Percentiles rank a stretch among this genome's conserved stretches.
phyloP scores from a whole-genome alignment of 257 asterid genomes.

The Lycium ferocissimum region DNA sequence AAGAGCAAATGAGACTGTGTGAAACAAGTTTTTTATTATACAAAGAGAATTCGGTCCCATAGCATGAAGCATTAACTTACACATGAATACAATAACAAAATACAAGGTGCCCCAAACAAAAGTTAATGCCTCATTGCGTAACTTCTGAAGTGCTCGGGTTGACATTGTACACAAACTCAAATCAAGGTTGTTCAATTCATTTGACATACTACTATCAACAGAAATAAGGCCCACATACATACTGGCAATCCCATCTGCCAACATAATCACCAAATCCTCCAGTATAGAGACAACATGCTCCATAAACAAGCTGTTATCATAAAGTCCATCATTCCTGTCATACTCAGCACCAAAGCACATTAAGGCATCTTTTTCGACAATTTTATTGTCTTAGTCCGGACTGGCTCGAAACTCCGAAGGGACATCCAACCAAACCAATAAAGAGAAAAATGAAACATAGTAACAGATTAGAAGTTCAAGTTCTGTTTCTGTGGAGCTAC shows the following conservation, averaged over 20 bases:
- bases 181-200: conserved; percentile 50
- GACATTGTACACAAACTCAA: conserved; percentile 51
- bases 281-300: conserved; percentile 75
- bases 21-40: not conserved
- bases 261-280: conserved; percentile 82
- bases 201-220: conserved; percentile 72
- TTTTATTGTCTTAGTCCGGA: not conserved
- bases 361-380: not conserved
- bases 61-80: not conserved
- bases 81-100: conserved; percentile 2
- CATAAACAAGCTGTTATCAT: conserved; percentile 62
- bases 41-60: not conserved
- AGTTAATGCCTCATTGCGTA: conserved; percentile 51
- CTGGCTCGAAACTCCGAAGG: not conserved
- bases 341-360: conserved; percentile 32
- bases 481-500: not conserved
- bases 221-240: conserved; percentile 96
- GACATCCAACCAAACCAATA: not conserved
- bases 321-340: conserved; percentile 69
- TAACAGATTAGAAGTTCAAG: not conserved
- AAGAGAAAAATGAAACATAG: not conserved
- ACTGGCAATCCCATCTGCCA: conserved; percentile 92
- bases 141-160: conserved; percentile 55
- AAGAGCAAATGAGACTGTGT: not conserved
- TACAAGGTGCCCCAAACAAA: not conserved